A percentile compares a stretch with the other conserved stretches of the same genome.
These are phyloP conservation scores for Globisporangium splendens DNA, from an alignment of 352 stramenopile genomes.

Conservation along the genomic window DNA sequence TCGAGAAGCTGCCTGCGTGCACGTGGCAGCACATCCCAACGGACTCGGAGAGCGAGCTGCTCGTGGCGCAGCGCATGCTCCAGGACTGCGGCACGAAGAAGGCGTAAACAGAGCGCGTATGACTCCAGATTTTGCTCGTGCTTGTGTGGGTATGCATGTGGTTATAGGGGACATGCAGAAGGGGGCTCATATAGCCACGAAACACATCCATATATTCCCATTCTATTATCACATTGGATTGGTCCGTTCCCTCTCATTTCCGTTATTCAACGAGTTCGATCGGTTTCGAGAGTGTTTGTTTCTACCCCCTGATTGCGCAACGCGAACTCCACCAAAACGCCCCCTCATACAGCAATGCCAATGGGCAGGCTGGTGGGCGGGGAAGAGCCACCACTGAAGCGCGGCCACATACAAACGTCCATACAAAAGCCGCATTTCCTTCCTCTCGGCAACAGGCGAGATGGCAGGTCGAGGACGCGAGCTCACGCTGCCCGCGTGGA, in stretches of 20 bases:
- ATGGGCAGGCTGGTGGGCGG: background rate
- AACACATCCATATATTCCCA: background rate
- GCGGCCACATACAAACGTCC: slow-evolving; percentile 10
- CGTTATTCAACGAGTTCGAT: background rate
- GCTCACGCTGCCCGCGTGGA: slow-evolving; percentile 86
- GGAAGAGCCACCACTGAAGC: slow-evolving; percentile 5
- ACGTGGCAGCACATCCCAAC: slow-evolving; percentile 32
- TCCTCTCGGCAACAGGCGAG: slow-evolving; percentile 7
- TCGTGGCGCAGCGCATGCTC: slow-evolving; percentile 42
- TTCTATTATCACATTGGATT: background rate
- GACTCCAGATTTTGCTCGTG: too few relatives aligned
- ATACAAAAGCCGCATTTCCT: slow-evolving; percentile 5
- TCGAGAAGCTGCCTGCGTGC: slow-evolving; percentile 33
- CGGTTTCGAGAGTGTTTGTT: background rate
- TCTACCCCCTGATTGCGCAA: too few relatives aligned
- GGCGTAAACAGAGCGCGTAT: background rate
- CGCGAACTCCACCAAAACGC: too few relatives aligned
- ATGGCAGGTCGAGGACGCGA: slow-evolving; percentile 82
- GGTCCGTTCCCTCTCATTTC: background rate
- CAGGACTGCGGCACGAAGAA: slow-evolving; percentile 27
- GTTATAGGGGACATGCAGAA: too few relatives aligned
- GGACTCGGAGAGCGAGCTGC: slow-evolving; percentile 30
- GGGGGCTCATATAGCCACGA: too few relatives aligned
- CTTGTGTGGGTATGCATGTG: too few relatives aligned
- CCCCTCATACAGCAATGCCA: background rate